Base-by-base conservation (phyloP, 768 basidiomycete species). In the Russula sp. region DNA sequence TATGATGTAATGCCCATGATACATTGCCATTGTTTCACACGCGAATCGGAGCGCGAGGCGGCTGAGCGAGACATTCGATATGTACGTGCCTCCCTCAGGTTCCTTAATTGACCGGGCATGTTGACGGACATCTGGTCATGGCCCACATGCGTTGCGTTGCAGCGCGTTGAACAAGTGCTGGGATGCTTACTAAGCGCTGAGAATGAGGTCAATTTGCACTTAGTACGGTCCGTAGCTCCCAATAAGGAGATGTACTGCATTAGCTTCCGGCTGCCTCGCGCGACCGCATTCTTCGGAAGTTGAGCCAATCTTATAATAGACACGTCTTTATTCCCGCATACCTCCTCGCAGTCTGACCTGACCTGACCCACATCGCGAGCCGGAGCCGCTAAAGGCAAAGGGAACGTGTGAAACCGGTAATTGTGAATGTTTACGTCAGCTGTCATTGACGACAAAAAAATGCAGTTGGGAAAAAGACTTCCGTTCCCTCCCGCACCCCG, bases 211-310 rank as follows among this genome's bases (percentile, higher is more conserved):
- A 42, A 71, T 73, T 14, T 92, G 8, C 87, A 93, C 69, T 79
- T 86, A 66, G 95, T 99, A 52, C 86, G 97, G 58, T 87, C 88
- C 10, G 97, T 98, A 10, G 93, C 97, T 1, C 96, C 96, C 7
- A 89, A 85, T 74, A 98, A 99, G 75, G 88, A 93, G 69, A 98
- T 98, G 96, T 98, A 95, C 73, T 95, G 96, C 73, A 82, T 99
- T 58, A 88, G 88, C 72, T 98, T 99, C 79, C 73, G 83, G 65
- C 76, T 91, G 9, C 85, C 87, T 20, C 71, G 70, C 48, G 73
- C 69, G 41, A 76, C 77, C 9, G 80, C 79, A 5, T 76, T 72
- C 54, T 76, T 72, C 54, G 70, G 55, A 46, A 57, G 14, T 34
- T 34, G 34, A 51, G 29, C 32, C 32, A 10, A 20, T 49, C 22